Evolutionary conservation across 805 yeast species (phyloP).

Genomic region (Kazachstania bromeliacearum): DNA sequence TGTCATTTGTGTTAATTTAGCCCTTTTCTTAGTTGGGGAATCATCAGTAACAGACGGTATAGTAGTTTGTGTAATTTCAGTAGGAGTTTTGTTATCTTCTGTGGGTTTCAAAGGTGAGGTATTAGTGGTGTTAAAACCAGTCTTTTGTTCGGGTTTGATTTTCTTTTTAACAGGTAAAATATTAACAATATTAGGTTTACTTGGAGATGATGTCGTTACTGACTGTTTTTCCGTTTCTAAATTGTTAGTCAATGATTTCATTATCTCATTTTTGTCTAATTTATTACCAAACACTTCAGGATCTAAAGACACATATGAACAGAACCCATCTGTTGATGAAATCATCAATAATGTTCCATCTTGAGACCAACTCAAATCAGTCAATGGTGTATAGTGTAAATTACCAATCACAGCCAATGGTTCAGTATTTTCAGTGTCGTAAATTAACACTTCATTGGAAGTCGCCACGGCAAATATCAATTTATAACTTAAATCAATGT

Average conservation of each 20-base stretch:
- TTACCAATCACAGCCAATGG: conserved; percentile 72
- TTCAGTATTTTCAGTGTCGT: conserved; percentile 60
- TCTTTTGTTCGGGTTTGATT: conserved; percentile 17
- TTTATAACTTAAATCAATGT: conserved; percentile 58
- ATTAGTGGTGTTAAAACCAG: no score
- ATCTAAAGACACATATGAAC: conserved; percentile 56
- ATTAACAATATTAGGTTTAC: conserved; percentile 10
- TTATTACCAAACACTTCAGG: conserved; percentile 45
- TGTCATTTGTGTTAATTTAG: no score
- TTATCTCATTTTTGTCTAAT: background rate
- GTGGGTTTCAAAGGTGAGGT: no score
- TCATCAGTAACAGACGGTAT: no score
- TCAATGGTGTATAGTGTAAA: conserved; percentile 78
- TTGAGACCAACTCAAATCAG: conserved; percentile 78
- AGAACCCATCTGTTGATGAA: conserved; percentile 88
- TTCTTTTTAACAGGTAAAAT: conserved; percentile 16
- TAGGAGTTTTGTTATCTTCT: no score
- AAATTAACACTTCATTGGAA: conserved; percentile 70
- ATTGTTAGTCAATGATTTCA: background rate
- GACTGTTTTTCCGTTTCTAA: background rate
- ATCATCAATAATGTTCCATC: conserved; percentile 65
- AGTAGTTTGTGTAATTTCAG: no score
- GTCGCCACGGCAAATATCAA: conserved; percentile 91
- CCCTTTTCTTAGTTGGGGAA: no score
- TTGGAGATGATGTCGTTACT: background rate